Base-by-base conservation (phyloP, 2,329 filamentous ascomycete genomes). In the Neopestalotiopsis sp. region DNA sequence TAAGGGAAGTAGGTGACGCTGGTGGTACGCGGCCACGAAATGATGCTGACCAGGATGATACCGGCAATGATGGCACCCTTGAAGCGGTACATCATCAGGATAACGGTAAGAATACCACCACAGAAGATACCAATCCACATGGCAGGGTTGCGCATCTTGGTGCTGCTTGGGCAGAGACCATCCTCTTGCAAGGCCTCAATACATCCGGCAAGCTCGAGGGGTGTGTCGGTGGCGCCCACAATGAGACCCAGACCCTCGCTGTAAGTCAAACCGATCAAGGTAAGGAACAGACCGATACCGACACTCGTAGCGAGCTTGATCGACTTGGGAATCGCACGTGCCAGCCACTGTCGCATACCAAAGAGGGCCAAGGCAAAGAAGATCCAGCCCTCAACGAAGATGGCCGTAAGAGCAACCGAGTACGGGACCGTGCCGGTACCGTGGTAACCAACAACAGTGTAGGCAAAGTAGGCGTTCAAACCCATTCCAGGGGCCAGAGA, bases 101-200 rank as follows among this genome's bases (percentile, higher is more conserved):
- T 82, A 40, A 91, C 91, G 1, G 94, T 97, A 63, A 97, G 82
- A 71, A 97, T 86, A 70, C 94, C 93, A 58, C 94, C 93, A 73
- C 92, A 93, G 84, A 97, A 96, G 74, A 97, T 94, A 49, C 94
- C 94, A 65, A 97, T 86, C 94, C 94, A 97, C 88, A 97, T 89
- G 30, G 91, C 89, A 1, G 94, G 92, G 75, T 88, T 93, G 70
- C 93, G 89, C 93, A 97, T 95, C 85, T 94, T 94, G 67, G 88
- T 84, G 17, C 81, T 79, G 64, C 83, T 82, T 0, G 88, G 87
- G 78, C 93, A 96, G 6, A 88, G 75, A 10, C 91, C 91, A 12
- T 72, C 72, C 30, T 76, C 66, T 14, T 24, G 49, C 20, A 67
- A 45, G 65, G 13, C n/a, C 24, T 45, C 80, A 2, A 83, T 79